These are phyloP conservation scores for Microbotryum scabiosae DNA, from an alignment of 1,284 basidiomycete species.

Conservation along the genomic window DNA sequence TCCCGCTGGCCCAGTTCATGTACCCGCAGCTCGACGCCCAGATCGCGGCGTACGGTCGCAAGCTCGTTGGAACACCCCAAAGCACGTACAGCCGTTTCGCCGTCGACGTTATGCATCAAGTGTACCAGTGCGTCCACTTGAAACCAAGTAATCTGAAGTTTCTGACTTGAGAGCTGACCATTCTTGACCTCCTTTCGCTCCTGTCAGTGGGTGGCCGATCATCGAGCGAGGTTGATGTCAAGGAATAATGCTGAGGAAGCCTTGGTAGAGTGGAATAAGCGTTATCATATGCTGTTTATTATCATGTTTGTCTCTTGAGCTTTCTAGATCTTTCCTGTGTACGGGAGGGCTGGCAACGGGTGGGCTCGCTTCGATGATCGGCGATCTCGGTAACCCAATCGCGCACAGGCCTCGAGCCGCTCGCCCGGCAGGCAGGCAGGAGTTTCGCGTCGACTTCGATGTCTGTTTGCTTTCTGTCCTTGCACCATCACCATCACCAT, in stretches of 20 bases:
- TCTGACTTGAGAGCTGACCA: background rate
- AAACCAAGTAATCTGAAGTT: background rate
- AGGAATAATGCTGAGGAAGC: background rate
- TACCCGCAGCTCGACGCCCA: slow-evolving; percentile 61
- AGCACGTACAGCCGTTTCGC: slow-evolving; percentile 67
- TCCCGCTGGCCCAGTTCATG: slow-evolving; percentile 48
- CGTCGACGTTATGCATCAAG: slow-evolving; percentile 56
- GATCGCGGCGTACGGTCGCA: slow-evolving; percentile 52
- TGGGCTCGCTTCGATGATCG: too few relatives aligned
- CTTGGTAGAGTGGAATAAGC: too few relatives aligned
- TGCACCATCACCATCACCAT: too few relatives aligned
- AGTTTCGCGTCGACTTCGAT: too few relatives aligned
- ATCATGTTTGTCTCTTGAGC: too few relatives aligned
- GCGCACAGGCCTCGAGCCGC: too few relatives aligned
- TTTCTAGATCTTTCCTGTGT: too few relatives aligned
- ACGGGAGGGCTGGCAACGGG: too few relatives aligned
- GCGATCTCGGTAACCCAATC: too few relatives aligned
- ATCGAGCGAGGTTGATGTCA: slow-evolving; percentile 19
- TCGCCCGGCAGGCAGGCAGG: too few relatives aligned
- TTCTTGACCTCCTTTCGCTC: background rate
- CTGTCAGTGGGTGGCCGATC: slow-evolving; percentile 23
- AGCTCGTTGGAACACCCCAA: slow-evolving; percentile 56
- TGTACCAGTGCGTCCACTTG: slow-evolving; percentile 43
- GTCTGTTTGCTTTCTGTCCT: too few relatives aligned
- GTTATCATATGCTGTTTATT: too few relatives aligned